Evolutionary conservation across 1,284 basidiomycete species (phyloP).

Genomic region (Clitocybe nebularis): DNA sequence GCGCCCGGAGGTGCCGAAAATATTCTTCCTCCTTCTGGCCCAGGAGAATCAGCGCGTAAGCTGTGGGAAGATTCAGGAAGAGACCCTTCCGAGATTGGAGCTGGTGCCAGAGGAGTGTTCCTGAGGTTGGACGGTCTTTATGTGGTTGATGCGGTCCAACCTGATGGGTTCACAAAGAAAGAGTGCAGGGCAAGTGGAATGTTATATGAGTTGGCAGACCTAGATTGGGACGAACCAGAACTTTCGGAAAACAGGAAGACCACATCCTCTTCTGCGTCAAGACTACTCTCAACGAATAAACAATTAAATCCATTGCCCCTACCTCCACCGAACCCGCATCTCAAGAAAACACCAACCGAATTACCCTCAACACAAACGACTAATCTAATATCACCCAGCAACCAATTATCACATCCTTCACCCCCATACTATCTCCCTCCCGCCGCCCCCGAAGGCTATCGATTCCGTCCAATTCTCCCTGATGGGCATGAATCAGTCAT

Average conservation of each 20-base stretch:
- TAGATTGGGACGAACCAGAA: constrained; percentile 56
- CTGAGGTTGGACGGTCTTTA: constrained; percentile 62
- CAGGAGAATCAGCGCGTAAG: constrained; percentile 39
- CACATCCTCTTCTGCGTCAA: too few relatives aligned
- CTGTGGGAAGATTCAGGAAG: constrained; percentile 24
- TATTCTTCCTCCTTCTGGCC: constrained; percentile 57
- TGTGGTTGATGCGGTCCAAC: constrained; percentile 44
- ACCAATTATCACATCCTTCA: constrained; percentile 35
- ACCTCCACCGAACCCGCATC: too few relatives aligned
- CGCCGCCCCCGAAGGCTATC: constrained; percentile 56
- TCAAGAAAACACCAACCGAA: too few relatives aligned
- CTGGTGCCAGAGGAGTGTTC: constrained; percentile 60
- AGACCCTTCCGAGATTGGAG: constrained; percentile 41
- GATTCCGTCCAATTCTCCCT: constrained; percentile 63
- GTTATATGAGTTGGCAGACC: constrained; percentile 71
- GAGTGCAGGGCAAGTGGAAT: constrained; percentile 63
- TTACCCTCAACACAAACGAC: constrained; percentile 7
- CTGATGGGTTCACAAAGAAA: constrained; percentile 41
- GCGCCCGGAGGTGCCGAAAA: constrained; percentile 56
- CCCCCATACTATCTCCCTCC: constrained; percentile 47
- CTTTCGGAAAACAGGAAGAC: constrained; percentile 4
- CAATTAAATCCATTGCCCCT: too few relatives aligned
- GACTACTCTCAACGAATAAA: too few relatives aligned
- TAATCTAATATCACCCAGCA: constrained; percentile 7
- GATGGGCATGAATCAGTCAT: constrained; percentile 63